Base-by-base conservation (phyloP, 495 filamentous ascomycete genomes). In the Penicillium psychrofluorescens region DNA sequence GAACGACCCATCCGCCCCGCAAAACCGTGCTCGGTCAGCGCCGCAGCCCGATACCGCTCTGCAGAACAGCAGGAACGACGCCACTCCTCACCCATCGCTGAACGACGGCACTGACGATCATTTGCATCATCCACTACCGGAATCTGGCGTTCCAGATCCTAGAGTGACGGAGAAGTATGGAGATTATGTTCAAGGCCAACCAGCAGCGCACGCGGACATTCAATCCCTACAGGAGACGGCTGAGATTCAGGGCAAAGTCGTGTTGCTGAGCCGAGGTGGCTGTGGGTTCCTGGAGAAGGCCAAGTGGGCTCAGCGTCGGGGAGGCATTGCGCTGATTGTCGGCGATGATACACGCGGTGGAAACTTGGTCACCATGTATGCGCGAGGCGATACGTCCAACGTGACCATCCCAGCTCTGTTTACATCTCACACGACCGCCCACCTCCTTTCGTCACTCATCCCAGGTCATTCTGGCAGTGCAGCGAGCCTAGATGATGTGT, bases 281-380 rank as follows among this genome's bases (percentile, higher is more conserved):
- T 98, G 92, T 64, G 94, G 92, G 11, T 98, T 98, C 61, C 66
- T 96, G 33, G 91, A 97, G 54, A 99, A 99, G 63, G 88, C 90
- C 44, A 90, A 90, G 59, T 99, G 92, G 92, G 86, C 84, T 5
- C 92, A 99, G 62, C 76, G 90, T 36, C 78, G 92, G 50, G 92
- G 92, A 8, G 92, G 83, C 8, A 73, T 87, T 40, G 91, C 88
- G 15, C 65, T 99, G 46, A 92, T 99, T 55, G 90, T 99, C 7
- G 92, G 92, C 13, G 92, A 99, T 59, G 84, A 96, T 63, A 84
- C 85, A 37, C 81, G 84, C 43, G 88, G 90, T 31, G 91, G 88
- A 9, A 76, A 74, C 16, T 61, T 99, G 46, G 83, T 99, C 33
- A 92, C 90, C 44, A 99, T 99, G 92, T 97, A 95, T 63, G 94